A percentile compares a stretch with the other conserved stretches of the same genome.
Conservation (phyloP, 2,329 filamentous ascomycete genomes). For the Conoideocrella luteorostrata region DNA sequence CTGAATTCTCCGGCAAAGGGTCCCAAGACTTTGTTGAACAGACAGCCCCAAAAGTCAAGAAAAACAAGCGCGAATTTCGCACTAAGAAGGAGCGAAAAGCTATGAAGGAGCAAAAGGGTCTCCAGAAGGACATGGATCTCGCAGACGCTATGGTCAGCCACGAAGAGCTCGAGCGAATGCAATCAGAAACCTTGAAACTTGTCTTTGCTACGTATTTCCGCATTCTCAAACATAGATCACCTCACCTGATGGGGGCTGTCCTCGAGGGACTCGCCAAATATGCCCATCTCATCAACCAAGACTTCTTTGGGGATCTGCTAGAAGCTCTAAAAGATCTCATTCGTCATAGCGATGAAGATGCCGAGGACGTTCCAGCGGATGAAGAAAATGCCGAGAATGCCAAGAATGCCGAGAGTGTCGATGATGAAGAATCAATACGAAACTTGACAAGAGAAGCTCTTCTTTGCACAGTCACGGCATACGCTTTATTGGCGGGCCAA, state of each 20-base stretch:
- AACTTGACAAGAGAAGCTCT: conserved; percentile 82
- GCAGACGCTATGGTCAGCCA: conserved; percentile 87
- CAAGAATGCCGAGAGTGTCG: conserved; percentile 30
- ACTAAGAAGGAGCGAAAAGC: conserved; percentile 84
- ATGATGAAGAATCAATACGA: conserved; percentile 46
- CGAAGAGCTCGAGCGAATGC: conserved; percentile 88
- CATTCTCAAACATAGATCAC: conserved; percentile 75
- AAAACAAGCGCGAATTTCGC: conserved; percentile 75
- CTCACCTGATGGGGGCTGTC: conserved; percentile 91
- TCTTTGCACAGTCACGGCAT: conserved; percentile 92
- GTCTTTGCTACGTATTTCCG: conserved; percentile 95
- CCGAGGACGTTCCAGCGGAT: conserved; percentile 34
- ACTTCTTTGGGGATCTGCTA: conserved; percentile 94
- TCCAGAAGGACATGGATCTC: conserved; percentile 89
- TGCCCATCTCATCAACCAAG: conserved; percentile 94
- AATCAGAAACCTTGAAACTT: conserved; percentile 90
- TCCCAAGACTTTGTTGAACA: conserved; percentile 70
- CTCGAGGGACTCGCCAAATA: conserved; percentile 92
- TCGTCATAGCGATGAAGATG: conserved; percentile 59
- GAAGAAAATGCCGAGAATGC: conserved; percentile 32
- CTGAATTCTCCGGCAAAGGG: conserved; percentile 79
- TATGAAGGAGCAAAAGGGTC: conserved; percentile 74
- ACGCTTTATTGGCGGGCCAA: conserved; percentile 91
- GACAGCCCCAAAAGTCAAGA: conserved; percentile 34
- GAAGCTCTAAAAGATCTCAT: conserved; percentile 94